A percentile compares a stretch with the other conserved stretches of the same genome.
These are phyloP conservation scores for Vaccinium darrowii DNA, from an alignment of 148 eudicot genomes.

Conservation along the genomic window DNA sequence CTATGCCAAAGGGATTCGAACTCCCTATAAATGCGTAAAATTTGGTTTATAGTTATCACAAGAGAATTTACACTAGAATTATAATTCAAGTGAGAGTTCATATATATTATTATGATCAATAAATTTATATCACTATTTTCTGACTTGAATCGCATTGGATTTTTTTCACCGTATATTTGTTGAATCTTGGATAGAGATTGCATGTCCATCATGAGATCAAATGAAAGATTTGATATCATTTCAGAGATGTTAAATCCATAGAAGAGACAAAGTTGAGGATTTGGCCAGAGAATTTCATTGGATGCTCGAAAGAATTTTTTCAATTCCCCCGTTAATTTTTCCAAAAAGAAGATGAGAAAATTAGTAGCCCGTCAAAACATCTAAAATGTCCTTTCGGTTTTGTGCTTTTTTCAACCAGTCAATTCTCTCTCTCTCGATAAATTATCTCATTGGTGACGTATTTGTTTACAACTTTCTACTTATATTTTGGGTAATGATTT, in stretches of 20 bases:
- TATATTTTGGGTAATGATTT: neutral
- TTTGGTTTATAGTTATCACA: neutral
- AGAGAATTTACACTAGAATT: too few species aligned
- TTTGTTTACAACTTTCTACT: neutral
- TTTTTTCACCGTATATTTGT: neutral
- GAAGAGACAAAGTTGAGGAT: slow-evolving; percentile 19
- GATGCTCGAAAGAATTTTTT: neutral
- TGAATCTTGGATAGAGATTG: neutral
- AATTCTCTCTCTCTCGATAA: too few species aligned
- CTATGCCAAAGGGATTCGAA: too few species aligned
- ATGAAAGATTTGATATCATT: neutral
- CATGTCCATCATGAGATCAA: neutral
- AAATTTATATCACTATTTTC: neutral
- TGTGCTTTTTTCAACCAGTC: too few species aligned
- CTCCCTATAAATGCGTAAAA: too few species aligned
- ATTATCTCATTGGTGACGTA: too few species aligned
- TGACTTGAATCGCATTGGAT: neutral
- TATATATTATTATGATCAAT: neutral
- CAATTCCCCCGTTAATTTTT: neutral
- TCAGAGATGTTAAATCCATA: slow-evolving; percentile 7
- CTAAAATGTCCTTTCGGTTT: too few species aligned
- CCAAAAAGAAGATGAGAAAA: too few species aligned
- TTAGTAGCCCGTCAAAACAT: too few species aligned
- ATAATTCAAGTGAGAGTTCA: too few species aligned
- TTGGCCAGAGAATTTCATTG: neutral